phyloP scores from a whole-genome alignment of 2,329 filamentous ascomycete genomes.

The Cordyceps cicadae region DNA sequence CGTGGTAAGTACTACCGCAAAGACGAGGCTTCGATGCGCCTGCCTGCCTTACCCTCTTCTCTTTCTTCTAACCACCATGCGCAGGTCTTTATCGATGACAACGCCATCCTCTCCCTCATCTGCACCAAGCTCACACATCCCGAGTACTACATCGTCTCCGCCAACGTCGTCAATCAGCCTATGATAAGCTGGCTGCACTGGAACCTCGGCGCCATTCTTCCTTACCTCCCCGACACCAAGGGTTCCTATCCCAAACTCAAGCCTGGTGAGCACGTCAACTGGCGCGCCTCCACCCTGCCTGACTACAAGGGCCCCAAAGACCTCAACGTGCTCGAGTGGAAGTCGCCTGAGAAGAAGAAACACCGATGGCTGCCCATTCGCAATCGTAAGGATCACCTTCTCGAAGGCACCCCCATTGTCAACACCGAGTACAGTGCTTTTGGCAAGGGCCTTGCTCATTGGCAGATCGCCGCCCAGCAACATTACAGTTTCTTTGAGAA shows the following conservation, averaged over 20 bases:
- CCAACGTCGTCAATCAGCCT: constrained; percentile 50
- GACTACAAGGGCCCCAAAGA: constrained; percentile 23
- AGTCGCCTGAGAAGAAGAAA: constrained; percentile 27
- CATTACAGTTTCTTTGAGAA: constrained; percentile 43
- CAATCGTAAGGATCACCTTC: constrained; percentile 25
- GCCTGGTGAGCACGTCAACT: constrained; percentile 21
- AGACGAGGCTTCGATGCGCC: background rate
- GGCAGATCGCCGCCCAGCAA: constrained; percentile 42
- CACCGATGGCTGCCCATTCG: constrained; percentile 44
- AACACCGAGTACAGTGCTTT: constrained; percentile 38
- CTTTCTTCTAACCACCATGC: constrained; percentile 1
- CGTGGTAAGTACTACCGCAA: constrained; percentile 23
- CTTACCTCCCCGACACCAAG: constrained; percentile 42
- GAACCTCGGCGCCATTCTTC: constrained; percentile 42
- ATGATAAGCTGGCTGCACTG: constrained; percentile 46
- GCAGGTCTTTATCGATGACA: constrained; percentile 30
- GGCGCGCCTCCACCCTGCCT: constrained; percentile 33
- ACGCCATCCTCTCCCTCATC: constrained; percentile 42
- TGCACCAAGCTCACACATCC: constrained; percentile 43
- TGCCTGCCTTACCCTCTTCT: background rate
- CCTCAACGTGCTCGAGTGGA: constrained; percentile 24
- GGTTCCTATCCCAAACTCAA: constrained; percentile 19
- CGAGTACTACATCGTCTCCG: constrained; percentile 42
- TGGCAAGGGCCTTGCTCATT: constrained; percentile 37
- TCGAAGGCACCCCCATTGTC: constrained; percentile 38